Base-by-base conservation (phyloP, 2,329 filamentous ascomycete species). In the Eurotiales sp. region DNA sequence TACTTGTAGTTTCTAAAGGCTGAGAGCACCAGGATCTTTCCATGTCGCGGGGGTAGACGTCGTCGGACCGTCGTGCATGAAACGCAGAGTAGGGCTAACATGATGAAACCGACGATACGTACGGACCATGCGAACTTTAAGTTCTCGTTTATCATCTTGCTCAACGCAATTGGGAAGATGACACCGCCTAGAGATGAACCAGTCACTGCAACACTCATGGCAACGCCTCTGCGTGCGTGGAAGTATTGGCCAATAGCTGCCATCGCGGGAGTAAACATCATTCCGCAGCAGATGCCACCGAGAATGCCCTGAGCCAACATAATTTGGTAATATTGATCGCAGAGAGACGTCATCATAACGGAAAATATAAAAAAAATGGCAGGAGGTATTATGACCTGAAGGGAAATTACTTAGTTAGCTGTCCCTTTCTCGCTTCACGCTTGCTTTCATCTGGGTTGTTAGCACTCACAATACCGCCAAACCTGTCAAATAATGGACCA, bases 131-230 rank as follows among this genome's bases (percentile, higher is more conserved):
- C 74, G 51, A 80, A 72, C 8, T 68, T 66, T 29, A 81, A 56
- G 0, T 51, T 54, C 0, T 69, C 62, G 52, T 76, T 75, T 15
- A 82, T 64, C 59, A 82, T 66, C 55, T 75, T 72, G 48, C 72
- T 76, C 43, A 75, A 64, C 58, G 53, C 52, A 40, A 74, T 66
- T 12, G 78, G 78, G 32, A 78, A 74, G 21, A 81, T 61, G 37
- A 82, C 64, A 11, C 76, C 78, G 6, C 79, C 79, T 3, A 79
- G 59, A 1, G 73, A 76, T 0, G 73, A 76, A 0, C 77, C 78
- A 0, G 72, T 62, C 0, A 76, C 61, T 1, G 64, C 69, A 1
- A 79, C 17, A 1, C 77, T 78, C 15, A 78, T 53, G 0, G 77
- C 77, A 0, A 69, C 63, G 0, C 64, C 74, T 19, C 75, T 65